phyloP scores from a whole-genome alignment of 164 flowering plant genomes.

The Aristolochia californica region DNA sequence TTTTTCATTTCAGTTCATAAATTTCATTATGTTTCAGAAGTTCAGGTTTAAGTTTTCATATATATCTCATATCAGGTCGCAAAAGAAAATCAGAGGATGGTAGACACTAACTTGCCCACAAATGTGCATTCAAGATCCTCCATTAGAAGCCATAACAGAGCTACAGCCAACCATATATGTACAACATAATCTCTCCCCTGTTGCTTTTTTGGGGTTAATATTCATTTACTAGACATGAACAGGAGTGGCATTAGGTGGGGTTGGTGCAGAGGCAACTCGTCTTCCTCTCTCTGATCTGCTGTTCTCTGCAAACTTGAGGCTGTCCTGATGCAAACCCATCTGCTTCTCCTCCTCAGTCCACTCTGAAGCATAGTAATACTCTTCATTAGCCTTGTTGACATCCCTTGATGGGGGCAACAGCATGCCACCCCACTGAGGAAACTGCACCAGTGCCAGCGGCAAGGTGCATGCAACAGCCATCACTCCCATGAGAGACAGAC shows the following conservation, averaged over 20 bases:
- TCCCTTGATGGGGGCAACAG: slow-evolving; percentile 48
- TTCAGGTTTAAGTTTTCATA: too few relatives aligned
- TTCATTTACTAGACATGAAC: not conserved
- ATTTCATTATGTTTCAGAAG: too few relatives aligned
- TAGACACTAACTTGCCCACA: too few relatives aligned
- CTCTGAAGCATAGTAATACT: slow-evolving; percentile 43
- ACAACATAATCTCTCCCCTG: too few relatives aligned
- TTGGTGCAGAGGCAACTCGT: too few relatives aligned
- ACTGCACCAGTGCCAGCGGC: slow-evolving; percentile 23
- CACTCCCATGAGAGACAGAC: slow-evolving; percentile 56
- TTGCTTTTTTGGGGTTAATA: too few relatives aligned
- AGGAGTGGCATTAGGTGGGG: not conserved
- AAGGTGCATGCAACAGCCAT: slow-evolving; percentile 42
- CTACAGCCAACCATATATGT: too few relatives aligned
- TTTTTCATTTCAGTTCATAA: too few relatives aligned
- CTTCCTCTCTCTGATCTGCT: slow-evolving; percentile 55
- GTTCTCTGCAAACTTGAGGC: slow-evolving; percentile 68
- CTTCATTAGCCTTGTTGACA: slow-evolving; percentile 26
- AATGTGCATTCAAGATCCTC: too few relatives aligned
- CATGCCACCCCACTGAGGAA: slow-evolving; percentile 94
- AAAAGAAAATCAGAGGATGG: too few relatives aligned
- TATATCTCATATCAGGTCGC: too few relatives aligned
- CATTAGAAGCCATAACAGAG: too few relatives aligned
- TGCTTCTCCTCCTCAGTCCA: slow-evolving; percentile 63
- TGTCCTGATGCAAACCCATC: slow-evolving; percentile 43